These are phyloP conservation scores for Diatrype stigma DNA, from an alignment of 2,329 filamentous ascomycete genomes.

Conservation along the genomic window DNA sequence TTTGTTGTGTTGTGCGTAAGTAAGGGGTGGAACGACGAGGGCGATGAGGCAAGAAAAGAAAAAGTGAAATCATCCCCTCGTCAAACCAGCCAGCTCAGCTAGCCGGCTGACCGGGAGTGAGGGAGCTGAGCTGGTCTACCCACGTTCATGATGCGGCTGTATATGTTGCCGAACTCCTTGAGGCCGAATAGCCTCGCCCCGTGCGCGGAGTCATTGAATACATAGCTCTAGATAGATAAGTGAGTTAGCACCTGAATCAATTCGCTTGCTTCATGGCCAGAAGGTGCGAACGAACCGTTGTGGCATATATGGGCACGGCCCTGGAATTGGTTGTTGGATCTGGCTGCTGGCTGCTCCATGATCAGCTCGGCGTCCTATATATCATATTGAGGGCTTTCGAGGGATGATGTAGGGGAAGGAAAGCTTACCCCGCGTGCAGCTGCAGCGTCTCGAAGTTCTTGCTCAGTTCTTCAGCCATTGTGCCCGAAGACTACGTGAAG, in stretches of 20 bases:
- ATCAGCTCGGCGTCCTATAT: conserved; percentile 14
- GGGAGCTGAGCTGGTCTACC: too few relatives aligned
- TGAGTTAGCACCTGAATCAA: conserved; percentile 10
- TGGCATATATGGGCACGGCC: conserved; percentile 93
- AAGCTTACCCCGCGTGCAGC: conserved; percentile 72
- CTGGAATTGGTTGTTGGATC: conserved; percentile 81
- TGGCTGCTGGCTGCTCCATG: conserved; percentile 61
- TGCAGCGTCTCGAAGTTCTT: conserved; percentile 79
- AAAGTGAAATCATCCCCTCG: too few relatives aligned
- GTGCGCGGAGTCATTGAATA: conserved; percentile 94
- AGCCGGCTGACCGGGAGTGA: too few relatives aligned
- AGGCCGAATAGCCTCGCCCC: conserved; percentile 92
- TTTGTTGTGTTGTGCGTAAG: not conserved
- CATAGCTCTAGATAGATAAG: conserved; percentile 60
- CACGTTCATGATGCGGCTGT: conserved; percentile 93
- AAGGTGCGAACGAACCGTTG: conserved; percentile 49
- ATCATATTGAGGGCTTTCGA: conserved; percentile 4
- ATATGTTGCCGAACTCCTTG: conserved; percentile 97
- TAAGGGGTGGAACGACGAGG: too few relatives aligned
- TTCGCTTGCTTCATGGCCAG: not conserved
- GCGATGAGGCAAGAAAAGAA: too few relatives aligned
- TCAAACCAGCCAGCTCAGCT: too few relatives aligned
- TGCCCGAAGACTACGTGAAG: conserved; percentile 4
- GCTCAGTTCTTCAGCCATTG: conserved; percentile 44
- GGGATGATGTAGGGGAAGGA: too few relatives aligned